Evolutionary conservation across 805 yeast genomes (phyloP), one percentile per base, ranked within the genome.

Genomic region (Cyberlindnera americana): DNA sequence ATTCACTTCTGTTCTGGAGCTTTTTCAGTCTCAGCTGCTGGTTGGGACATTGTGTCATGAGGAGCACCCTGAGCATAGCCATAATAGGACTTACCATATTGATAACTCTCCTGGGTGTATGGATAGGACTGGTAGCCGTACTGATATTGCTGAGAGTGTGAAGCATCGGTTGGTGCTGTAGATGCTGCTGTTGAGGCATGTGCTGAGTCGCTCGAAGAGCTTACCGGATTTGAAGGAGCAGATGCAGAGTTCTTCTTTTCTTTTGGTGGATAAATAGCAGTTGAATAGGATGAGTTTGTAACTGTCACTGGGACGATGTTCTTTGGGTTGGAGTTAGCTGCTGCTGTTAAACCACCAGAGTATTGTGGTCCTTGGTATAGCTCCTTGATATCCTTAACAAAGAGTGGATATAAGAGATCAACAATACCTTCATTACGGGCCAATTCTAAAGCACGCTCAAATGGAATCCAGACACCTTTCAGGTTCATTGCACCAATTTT

Each of bases 401-500:
- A 77, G 35, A 77, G 60, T 3, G 82, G 82, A 50, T 77, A 77
- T 35, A 77, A 57, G 29, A 71, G 57, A 49, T 77, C 81, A 17
- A 75, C 78, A 36, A 77, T 79, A 26, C 78, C 78, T 57, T 80
- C 86, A 39, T 81, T 66, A 59, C 79, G 81, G 12, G 85, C 85
- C 73, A 80, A 72, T 27, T 81, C 77, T 26, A 80, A 60, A 3
- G 86, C 87, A 40, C 86, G 65, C 53, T 80, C 86, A 57, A 80
- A 80, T 6, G 87, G 87, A 37, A 80, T 79, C 87, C 87, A 80
- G 27, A 80, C 87, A 33, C 87, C 87, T 56, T 80, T 80, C 47
- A 80, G 64, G 57, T 80, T 83, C 85, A 80, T 80, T 13, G 81
- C 75, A n/a, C 87, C 87, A 53, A 80, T 79, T 57, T 80, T 80